Conservation (phyloP, 306 rosid genomes). For the Vigna hirtella region DNA sequence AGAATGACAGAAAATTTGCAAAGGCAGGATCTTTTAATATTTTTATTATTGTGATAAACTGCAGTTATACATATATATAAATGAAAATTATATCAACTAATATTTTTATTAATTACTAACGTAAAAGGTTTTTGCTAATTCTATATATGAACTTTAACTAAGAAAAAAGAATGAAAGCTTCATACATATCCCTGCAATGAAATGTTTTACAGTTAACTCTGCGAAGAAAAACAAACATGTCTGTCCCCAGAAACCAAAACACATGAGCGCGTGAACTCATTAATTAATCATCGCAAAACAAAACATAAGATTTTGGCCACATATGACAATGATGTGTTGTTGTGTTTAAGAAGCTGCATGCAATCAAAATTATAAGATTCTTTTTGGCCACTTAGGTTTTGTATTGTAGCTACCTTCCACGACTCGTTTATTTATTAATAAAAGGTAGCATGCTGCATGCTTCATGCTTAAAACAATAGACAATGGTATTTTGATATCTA, state of each 20-base stretch:
- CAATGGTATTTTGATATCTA: too few species aligned
- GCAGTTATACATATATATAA: too few species aligned
- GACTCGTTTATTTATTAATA: background rate
- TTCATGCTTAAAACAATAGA: background rate
- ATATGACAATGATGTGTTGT: slow-evolving; percentile 5
- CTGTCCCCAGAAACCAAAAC: background rate
- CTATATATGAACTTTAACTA: too few species aligned
- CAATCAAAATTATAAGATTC: slow-evolving; percentile 50
- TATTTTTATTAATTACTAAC: too few species aligned
- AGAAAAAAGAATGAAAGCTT: too few species aligned
- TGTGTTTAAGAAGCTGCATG: slow-evolving; percentile 3
- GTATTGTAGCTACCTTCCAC: slow-evolving; percentile 23
- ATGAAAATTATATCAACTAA: too few species aligned
- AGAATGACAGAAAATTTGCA: too few species aligned
- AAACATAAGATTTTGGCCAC: slow-evolving; percentile 10
- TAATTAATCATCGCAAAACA: background rate
- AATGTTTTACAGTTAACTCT: too few species aligned
- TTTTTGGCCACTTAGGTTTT: slow-evolving; percentile 22
- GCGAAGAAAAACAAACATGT: background rate
- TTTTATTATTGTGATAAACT: too few species aligned
- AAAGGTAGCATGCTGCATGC: background rate
- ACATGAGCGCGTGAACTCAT: background rate
- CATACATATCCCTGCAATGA: too few species aligned
- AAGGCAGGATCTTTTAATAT: too few species aligned
- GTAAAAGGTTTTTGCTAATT: too few species aligned